Evolutionary conservation across 352 stramenopile species (phyloP).

Genomic region (Phytopythium ostracodes): DNA sequence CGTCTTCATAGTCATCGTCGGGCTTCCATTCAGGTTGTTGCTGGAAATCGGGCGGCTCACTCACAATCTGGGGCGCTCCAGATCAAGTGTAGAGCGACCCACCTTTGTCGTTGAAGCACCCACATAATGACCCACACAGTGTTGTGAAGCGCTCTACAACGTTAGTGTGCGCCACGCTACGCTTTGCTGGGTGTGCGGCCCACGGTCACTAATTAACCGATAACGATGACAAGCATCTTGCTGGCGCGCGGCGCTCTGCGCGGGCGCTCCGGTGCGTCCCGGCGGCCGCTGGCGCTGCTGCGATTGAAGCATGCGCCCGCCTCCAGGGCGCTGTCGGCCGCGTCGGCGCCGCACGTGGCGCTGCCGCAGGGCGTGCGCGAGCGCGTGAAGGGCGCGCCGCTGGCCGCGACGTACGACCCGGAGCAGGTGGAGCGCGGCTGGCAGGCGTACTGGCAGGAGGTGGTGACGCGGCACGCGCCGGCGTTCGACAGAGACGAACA

Average conservation of each 20-base stretch:
- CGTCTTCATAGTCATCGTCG: background rate
- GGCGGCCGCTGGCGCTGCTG: background rate
- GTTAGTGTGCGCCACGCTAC: background rate
- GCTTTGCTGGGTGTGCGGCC: background rate
- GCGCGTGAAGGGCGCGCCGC: conserved; percentile 45
- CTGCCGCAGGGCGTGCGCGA: conserved; percentile 42
- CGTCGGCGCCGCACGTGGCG: conserved; percentile 12
- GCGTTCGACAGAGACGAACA: background rate
- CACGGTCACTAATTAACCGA: background rate
- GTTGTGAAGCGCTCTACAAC: background rate
- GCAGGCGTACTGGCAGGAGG: conserved; percentile 68
- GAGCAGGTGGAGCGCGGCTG: conserved; percentile 60
- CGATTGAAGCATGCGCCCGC: background rate
- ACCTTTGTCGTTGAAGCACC: too few species aligned
- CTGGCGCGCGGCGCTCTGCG: background rate
- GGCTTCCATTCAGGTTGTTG: background rate
- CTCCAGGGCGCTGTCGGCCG: background rate
- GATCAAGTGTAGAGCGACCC: background rate
- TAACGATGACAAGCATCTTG: background rate
- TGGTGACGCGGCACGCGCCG: conserved; percentile 23
- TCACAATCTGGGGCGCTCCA: background rate
- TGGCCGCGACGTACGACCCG: conserved; percentile 63
- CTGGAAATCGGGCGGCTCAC: background rate
- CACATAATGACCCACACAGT: too few species aligned
- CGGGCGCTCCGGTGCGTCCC: background rate